Base-by-base conservation (phyloP, 306 rosid species). In the Castanospermum australe region DNA sequence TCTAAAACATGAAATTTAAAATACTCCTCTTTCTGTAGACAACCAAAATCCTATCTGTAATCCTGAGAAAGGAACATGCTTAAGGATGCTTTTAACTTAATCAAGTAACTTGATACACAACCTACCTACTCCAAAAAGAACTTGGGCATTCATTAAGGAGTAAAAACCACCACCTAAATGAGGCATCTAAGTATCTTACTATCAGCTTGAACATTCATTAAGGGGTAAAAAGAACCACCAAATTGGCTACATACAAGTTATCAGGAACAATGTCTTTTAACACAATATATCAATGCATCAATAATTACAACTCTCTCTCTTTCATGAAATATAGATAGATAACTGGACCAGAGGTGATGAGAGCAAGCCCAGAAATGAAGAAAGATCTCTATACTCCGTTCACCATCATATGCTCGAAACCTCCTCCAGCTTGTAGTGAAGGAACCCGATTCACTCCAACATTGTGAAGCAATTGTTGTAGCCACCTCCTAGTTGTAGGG, bases 401-500 rank as follows among this genome's bases (percentile, higher is more conserved):
- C 81, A 86, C 87, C 90, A 94, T 91, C 89, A 92, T 87, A 82
- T 92, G 97, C 25, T 92, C 97, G 75, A 92, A 94, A 50, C 94
- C 96, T 56, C 85, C 94, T 20, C 98, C 97, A 44, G 87, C 92
- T 82, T 88, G 97, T n/a, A 91, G 87, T n/a, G 87, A 78, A 4
- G 94, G 88, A 82, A 88, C 94, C 55, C 98, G 87, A 77, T 50
- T 85, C 81, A 44, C 88, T 41, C 92, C 90, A 38, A 94, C 97
- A 55, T 91, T 94, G 78, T 73, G 89, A 82, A 94, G 90, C 91
- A 94, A 74, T 50, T 92, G 97, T 71, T 89, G 94, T 60, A 94
- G 89, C 99, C 99, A 94, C 81, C 96, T 88, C 87, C 89, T 88
- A 30, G 97, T 92, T 38, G 97, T 92, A 41, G 88, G 95, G 82